Base-by-base conservation (phyloP, 176 grass and related monocot genomes). In the Metroxylon sagu region DNA sequence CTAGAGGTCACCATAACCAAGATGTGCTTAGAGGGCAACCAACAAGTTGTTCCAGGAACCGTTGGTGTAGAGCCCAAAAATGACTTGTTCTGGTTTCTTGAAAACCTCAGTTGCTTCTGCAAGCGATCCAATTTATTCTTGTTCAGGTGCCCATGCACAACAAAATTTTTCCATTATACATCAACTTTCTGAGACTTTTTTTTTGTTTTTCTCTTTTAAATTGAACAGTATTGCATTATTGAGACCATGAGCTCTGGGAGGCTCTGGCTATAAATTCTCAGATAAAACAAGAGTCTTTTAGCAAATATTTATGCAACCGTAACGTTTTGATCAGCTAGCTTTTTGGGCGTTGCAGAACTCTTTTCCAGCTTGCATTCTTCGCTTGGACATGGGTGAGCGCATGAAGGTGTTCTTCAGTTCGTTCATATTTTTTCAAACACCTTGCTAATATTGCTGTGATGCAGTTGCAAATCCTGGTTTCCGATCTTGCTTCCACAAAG, bases 361-460 rank as follows among this genome's bases (percentile, higher is more conserved):
- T 16, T 16, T 67, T 67, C 29, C 50, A 67, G 64, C 64, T 67
- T 14, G 49, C 64, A 14, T 67, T 67, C 64, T 67, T 54, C 64
- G 6, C 64, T 14, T 67, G 64, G 64, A 5, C 49, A 53, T 67
- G 64, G 64, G 64, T 67, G 48, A 5, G 49, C 27, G 29, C 16
- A 4, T 67, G 12, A 19, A 14, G 50, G 28, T 19, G 25, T 18
- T 53, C 17, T 53, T 16, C 14, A 31, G 7, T 18, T 54, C 19
- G 19, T 5, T 4, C 26, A 43, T 43, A 14, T 14, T 43, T 43
- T 7, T 53, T 67, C 27, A 19, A 67, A 14, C 49, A 4, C 64
- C 50, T 31, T 53, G 26, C 49, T 67, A 15, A 54, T 17, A 16
- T 14, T 50, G 27, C 5, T 16, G 14, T 3, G 2, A n/a, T 29